These are phyloP conservation scores for Colletotrichum acutatum DNA, from an alignment of 2,329 filamentous ascomycete genomes.

Conservation along the genomic window DNA sequence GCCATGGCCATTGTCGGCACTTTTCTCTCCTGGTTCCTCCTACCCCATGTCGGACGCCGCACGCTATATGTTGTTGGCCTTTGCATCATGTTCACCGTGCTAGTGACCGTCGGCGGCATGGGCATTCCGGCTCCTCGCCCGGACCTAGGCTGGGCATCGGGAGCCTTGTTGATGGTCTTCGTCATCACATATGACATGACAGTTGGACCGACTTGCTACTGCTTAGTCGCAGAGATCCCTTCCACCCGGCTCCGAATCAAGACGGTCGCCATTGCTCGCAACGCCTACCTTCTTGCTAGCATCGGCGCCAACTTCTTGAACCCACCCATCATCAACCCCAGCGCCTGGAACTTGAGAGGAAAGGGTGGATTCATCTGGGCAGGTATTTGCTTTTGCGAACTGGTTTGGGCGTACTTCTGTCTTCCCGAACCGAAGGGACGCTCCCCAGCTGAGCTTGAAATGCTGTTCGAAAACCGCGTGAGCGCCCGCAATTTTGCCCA, in stretches of 20 bases:
- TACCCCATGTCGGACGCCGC: constrained; percentile 46
- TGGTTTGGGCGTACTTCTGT: background rate
- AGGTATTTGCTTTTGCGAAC: background rate
- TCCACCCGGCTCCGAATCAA: constrained; percentile 24
- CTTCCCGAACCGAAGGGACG: background rate
- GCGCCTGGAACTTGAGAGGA: background rate
- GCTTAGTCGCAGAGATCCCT: constrained; percentile 15
- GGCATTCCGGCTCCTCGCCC: background rate
- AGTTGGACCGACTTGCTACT: background rate
- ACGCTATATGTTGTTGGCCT: constrained; percentile 53
- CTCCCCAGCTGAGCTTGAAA: background rate
- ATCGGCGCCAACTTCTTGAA: background rate
- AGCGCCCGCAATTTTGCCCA: background rate
- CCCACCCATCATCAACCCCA: background rate
- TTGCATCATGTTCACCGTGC: constrained; percentile 49
- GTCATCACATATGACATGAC: background rate
- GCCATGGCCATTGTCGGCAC: background rate
- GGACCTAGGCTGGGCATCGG: background rate
- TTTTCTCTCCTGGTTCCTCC: constrained; percentile 33
- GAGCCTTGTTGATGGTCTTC: background rate
- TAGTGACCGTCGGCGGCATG: constrained; percentile 35
- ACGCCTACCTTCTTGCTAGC: constrained; percentile 5
- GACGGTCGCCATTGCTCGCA: constrained; percentile 17
- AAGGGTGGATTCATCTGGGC: background rate
- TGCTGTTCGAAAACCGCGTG: background rate